A percentile compares a stretch with the other conserved stretches of the same genome.
These are phyloP conservation scores for Salvia miltiorrhiza DNA, from an alignment of 257 asterid species.

Conservation along the genomic window DNA sequence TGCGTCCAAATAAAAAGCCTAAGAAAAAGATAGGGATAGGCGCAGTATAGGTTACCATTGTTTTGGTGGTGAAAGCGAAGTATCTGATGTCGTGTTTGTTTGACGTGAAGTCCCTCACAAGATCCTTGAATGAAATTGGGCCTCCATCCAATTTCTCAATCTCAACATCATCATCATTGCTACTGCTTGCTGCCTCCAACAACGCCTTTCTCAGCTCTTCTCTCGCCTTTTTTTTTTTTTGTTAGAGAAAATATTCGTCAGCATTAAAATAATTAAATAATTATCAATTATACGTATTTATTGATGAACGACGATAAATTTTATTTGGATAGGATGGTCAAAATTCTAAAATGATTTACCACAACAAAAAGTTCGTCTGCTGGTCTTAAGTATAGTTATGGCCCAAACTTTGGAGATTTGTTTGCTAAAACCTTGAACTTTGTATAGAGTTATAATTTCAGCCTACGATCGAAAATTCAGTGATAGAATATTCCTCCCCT, in stretches of 20 bases:
- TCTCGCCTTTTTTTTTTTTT: conserved; percentile 70
- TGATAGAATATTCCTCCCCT: no score
- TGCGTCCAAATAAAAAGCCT: neutral
- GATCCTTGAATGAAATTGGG: conserved; percentile 59
- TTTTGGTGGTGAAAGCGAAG: conserved; percentile 73
- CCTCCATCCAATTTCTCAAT: conserved; percentile 26
- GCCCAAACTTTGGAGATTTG: no score
- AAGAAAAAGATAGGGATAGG: neutral
- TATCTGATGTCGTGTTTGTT: conserved; percentile 61
- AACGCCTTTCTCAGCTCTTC: conserved; percentile 78
- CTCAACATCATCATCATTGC: conserved; percentile 28
- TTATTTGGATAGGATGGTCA: no score
- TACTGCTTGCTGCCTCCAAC: conserved; percentile 41
- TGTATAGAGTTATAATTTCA: no score
- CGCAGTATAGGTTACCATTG: conserved; percentile 41
- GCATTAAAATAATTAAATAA: no score
- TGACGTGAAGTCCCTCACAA: conserved; percentile 62
- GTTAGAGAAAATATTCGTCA: neutral
- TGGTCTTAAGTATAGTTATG: no score
- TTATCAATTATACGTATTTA: no score
- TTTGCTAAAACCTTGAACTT: no score
- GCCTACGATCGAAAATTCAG: no score
- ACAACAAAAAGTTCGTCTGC: no score
- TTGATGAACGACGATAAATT: no score
- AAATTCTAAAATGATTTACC: no score